Conservation (phyloP, 768 basidiomycete species). For the Sporobolomyces pararoseus region DNA sequence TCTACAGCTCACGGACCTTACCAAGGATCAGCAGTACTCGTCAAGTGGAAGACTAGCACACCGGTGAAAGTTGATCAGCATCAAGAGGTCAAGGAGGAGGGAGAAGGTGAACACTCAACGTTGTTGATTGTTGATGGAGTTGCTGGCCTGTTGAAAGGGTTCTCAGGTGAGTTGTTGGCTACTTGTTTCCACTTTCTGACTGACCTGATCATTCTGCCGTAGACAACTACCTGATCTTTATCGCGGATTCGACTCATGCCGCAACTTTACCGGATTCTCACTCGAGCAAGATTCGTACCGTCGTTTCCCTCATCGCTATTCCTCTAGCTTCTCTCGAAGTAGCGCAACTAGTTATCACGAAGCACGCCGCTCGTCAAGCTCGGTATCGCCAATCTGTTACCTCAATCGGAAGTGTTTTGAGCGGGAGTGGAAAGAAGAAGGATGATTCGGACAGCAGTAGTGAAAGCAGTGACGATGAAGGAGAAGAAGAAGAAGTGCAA, state of each 20-base stretch:
- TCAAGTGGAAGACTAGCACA: conserved; percentile 10
- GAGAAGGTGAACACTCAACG: not conserved
- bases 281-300: conserved; percentile 7
- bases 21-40: not conserved
- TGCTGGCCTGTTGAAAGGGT: conserved; percentile 20
- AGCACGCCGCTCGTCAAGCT: conserved; percentile 19
- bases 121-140: conserved; percentile 15
- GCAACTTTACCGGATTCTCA: conserved; percentile 26
- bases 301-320: conserved; percentile 21
- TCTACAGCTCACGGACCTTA: not conserved
- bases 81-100: not conserved
- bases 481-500: not conserved
- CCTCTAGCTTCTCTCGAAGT: conserved; percentile 19
- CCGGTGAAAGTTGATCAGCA: not conserved
- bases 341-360: conserved; percentile 18
- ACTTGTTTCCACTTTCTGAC: too few relatives aligned
- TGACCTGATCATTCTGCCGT: not conserved
- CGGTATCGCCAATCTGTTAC: conserved; percentile 1
- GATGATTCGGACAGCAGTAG: not conserved
- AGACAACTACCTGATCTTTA: conserved; percentile 30
- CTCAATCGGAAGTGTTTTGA: not conserved
- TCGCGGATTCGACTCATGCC: conserved; percentile 13
- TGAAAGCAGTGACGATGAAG: conserved; percentile 1
- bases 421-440: not conserved
- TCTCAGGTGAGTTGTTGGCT: conserved; percentile 24